These are phyloP conservation scores for Lycium barbarum DNA, from an alignment of 257 asterid species.

Conservation along the genomic window DNA sequence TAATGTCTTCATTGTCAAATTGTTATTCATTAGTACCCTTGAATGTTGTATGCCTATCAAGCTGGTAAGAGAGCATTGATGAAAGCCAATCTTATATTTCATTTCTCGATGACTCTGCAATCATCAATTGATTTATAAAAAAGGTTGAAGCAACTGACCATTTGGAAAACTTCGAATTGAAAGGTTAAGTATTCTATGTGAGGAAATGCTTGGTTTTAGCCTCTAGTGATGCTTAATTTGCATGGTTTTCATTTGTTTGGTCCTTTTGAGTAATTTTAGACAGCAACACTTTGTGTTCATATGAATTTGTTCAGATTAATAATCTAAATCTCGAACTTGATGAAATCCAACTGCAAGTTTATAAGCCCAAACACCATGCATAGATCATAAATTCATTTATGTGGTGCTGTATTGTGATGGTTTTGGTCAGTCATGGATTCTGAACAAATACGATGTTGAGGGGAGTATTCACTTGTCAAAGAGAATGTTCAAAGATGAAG, in stretches of 20 bases:
- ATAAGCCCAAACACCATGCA: neutral
- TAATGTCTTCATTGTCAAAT: neutral
- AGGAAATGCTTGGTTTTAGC: neutral
- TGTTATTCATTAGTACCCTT: neutral
- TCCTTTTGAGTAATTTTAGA: neutral
- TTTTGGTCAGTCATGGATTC: neutral
- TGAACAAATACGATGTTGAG: neutral
- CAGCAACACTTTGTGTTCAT: neutral
- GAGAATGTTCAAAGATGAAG: neutral
- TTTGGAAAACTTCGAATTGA: neutral
- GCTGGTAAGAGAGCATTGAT: neutral
- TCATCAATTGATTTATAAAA: constrained; percentile 1
- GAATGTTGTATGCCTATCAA: neutral
- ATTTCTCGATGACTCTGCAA: neutral
- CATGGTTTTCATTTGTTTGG: neutral
- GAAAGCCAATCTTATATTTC: neutral
- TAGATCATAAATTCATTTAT: neutral
- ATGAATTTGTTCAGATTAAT: constrained; percentile 11
- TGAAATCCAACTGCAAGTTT: neutral
- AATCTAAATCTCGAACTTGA: neutral
- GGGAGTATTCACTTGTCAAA: constrained; percentile 3
- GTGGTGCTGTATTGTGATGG: neutral
- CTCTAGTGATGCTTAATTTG: neutral
- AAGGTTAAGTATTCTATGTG: neutral
- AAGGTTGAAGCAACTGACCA: neutral